Conservation (phyloP, 306 rosid species). For the Echinosophora koreensis region DNA sequence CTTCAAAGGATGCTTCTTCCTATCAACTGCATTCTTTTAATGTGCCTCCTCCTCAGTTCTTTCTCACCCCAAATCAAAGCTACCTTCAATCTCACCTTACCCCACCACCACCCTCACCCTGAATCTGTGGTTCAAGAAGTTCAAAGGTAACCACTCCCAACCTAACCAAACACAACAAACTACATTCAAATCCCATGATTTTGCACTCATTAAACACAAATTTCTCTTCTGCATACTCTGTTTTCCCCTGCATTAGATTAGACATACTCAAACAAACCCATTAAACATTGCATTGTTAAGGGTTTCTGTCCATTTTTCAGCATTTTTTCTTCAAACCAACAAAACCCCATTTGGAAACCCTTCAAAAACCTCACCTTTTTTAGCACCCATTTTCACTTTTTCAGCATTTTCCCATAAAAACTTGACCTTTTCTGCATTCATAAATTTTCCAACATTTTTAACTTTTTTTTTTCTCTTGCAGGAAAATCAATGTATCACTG, state of each 20-base stretch:
- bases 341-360: not conserved
- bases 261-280: not conserved
- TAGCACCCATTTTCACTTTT: not conserved
- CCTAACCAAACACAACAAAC: not conserved
- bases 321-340: not conserved
- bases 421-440: not conserved
- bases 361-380: not conserved
- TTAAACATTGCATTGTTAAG: not conserved
- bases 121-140: slow-evolving; percentile 77
- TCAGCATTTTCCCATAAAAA: not conserved
- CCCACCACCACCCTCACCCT: slow-evolving; percentile 89
- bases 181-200: not conserved
- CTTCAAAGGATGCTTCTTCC: slow-evolving; percentile 62
- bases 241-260: not conserved
- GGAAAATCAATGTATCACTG: slow-evolving; percentile 75
- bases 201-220: not conserved
- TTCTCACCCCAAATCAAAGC: slow-evolving; percentile 60
- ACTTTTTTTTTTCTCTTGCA: slow-evolving; percentile 41
- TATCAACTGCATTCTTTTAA: slow-evolving; percentile 73
- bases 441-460: not conserved
- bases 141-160: slow-evolving; percentile 62
- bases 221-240: not conserved
- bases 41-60: slow-evolving; percentile 59
- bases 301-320: not conserved
- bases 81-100: slow-evolving; percentile 67